Conservation (phyloP, 2,329 filamentous ascomycete genomes). For the Colletotrichum camelliae region DNA sequence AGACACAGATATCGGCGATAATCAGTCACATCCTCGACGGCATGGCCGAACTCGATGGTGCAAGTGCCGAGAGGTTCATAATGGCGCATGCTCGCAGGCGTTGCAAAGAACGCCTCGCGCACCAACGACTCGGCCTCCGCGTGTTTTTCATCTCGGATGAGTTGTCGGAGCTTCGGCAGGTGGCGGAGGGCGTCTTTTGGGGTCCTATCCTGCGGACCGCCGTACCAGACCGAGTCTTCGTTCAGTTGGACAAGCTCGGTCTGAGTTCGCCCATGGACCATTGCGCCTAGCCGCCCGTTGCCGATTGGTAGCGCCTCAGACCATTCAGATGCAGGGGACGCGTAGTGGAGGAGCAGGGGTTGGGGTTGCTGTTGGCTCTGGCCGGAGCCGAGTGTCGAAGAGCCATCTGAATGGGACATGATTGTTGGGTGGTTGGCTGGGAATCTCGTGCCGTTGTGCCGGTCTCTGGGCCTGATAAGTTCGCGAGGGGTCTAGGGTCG, state of each 20-base stretch:
- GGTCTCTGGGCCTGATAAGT: not conserved
- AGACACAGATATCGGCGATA: conserved; percentile 24
- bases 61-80: conserved; percentile 47
- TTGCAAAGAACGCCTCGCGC: conserved; percentile 45
- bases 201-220: conserved; percentile 42
- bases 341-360: conserved; percentile 30
- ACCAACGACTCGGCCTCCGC: conserved; percentile 23
- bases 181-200: conserved; percentile 37
- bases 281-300: conserved; percentile 44
- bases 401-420: not conserved
- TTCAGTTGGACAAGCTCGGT: conserved; percentile 48
- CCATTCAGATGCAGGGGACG: conserved; percentile 33
- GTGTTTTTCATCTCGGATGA: conserved; percentile 37
- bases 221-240: conserved; percentile 51
- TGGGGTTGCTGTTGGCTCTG: not conserved
- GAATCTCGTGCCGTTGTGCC: conserved; percentile 18
- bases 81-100: conserved; percentile 49
- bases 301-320: conserved; percentile 43
- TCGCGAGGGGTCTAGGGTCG: not conserved
- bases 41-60: conserved; percentile 45
- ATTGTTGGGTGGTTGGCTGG: not conserved
- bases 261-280: conserved; percentile 41
- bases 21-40: conserved; percentile 7
- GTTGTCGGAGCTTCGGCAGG: conserved; percentile 38
- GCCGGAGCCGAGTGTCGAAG: not conserved